Base-by-base conservation (phyloP, 139 green algal genomes). In the Coelastrella sp. region DNA sequence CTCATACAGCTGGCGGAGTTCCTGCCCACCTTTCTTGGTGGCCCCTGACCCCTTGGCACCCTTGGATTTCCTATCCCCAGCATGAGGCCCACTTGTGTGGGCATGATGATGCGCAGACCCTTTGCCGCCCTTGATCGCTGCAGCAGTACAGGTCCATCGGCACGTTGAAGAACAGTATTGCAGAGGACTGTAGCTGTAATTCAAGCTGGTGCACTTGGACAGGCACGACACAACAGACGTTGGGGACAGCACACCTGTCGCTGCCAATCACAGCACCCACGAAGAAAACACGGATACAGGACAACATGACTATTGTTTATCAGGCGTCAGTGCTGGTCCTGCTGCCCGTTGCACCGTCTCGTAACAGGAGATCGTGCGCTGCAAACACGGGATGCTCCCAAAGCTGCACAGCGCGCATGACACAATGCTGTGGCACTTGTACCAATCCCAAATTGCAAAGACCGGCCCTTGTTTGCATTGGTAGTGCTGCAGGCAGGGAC, bases 1-100 rank as follows among this genome's bases (percentile, higher is more conserved):
- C 11, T 19, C 17, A 23, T 22, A 10, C 3, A 76, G 7, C 16
- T 76, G 10, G 10, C 61, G 8, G 10, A 10, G 61, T 71, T 71
- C 61, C 10, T 2, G 4, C 80, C 3, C 32, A 59, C 93, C 92
- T 80, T 99, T 99, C 93, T 99, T 98, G 32, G 94, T 64, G 20
- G 86, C 92, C 7, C 96, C 96, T 4, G 79, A 86, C 19, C 94
- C 93, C 90, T 96, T 96, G 11, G 14, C 79, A 17, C 54, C 86
- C 80, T 87, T 91, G 5, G 86, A 85, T 58, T 92, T 92, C 80
- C 64, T 90, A 61, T 83, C 86, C 8, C 59, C 71, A 19, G 79
- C 61, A 19, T 75, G 74, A 3, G 47, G 8, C 0, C 11, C 89
- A 47, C 47, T 86, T 59, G 47, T 11, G 65, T 83, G 56, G 54